These are phyloP conservation scores for Alternaria solani DNA, from an alignment of 2,329 filamentous ascomycete genomes.

Conservation along the genomic window DNA sequence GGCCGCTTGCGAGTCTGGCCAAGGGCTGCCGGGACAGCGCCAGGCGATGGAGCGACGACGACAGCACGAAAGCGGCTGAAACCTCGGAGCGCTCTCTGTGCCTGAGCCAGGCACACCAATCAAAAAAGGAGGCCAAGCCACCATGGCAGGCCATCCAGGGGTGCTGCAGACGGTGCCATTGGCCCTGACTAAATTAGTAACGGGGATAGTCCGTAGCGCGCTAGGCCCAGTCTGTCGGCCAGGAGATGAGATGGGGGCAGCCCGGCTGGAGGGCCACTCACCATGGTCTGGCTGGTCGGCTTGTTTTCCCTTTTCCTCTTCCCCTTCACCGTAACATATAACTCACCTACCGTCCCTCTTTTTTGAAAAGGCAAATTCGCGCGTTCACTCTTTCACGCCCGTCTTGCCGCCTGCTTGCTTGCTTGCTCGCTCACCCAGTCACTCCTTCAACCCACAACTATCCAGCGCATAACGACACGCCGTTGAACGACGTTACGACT, in stretches of 20 bases:
- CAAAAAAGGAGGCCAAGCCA: constrained; percentile 5
- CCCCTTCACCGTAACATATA: constrained; percentile 39
- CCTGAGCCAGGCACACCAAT: constrained; percentile 48
- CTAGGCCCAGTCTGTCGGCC: constrained; percentile 21
- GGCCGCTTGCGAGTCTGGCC: constrained; percentile 19
- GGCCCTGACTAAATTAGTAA: constrained; percentile 33
- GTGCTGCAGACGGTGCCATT: constrained; percentile 37
- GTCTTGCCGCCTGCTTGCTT: constrained; percentile 29
- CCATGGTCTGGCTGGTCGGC: constrained; percentile 31
- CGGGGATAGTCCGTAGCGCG: constrained; percentile 28
- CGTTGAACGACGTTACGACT: constrained; percentile 41
- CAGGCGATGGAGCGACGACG: constrained; percentile 25
- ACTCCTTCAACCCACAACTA: constrained; percentile 27
- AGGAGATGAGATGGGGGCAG: constrained; percentile 39
- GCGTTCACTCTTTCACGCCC: constrained; percentile 52
- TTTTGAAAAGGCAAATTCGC: constrained; percentile 37
- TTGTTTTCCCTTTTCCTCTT: constrained; percentile 31
- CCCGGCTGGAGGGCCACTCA: constrained; percentile 29
- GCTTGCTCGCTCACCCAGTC: constrained; percentile 32
- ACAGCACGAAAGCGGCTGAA: constrained; percentile 18
- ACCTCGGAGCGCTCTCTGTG: constrained; percentile 28
- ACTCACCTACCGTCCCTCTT: constrained; percentile 34
- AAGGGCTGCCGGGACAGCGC: constrained; percentile 13
- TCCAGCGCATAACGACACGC: constrained; percentile 20
- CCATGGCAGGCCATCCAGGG: constrained; percentile 10